phyloP scores from a whole-genome alignment of 148 eudicot genomes.

The Chenopodium suecicum region DNA sequence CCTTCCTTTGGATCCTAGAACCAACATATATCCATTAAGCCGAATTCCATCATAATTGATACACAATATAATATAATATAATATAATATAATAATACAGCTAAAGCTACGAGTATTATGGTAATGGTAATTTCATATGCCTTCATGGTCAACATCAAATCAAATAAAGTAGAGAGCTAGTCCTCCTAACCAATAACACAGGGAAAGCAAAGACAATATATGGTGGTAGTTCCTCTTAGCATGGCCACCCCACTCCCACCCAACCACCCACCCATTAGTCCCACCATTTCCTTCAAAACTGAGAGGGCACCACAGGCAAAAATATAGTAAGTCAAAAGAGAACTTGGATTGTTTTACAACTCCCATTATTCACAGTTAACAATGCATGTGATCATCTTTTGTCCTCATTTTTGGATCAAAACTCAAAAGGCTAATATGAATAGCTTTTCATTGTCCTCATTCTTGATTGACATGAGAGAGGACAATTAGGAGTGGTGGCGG shows the following conservation, averaged over 20 bases:
- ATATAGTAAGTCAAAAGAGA: constrained; percentile 27
- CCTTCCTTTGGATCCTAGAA: constrained; percentile 91
- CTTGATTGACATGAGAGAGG: constrained; percentile 20
- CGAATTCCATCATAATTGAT: not conserved
- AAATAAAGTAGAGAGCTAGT: constrained; percentile 6
- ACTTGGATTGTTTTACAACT: constrained; percentile 31
- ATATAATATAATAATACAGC: not conserved
- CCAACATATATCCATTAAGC: constrained; percentile 7
- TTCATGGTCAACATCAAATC: not conserved
- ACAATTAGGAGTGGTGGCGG: constrained; percentile 10
- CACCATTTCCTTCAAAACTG: constrained; percentile 25
- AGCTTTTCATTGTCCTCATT: constrained; percentile 28
- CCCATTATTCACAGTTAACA: constrained; percentile 18
- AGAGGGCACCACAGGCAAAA: constrained; percentile 19
- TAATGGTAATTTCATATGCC: not conserved
- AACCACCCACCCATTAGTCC: constrained; percentile 20
- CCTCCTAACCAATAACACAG: constrained; percentile 1
- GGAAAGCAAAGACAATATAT: constrained; percentile 19
- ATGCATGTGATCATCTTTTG: constrained; percentile 48
- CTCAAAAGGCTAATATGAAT: constrained; percentile 31
- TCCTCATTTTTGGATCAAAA: constrained; percentile 36
- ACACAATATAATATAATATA: not conserved
- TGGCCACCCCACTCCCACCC: constrained; percentile 26
- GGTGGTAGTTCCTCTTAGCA: constrained; percentile 14
- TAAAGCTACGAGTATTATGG: not conserved